Conservation (phyloP, 106 monocot species). For the Dactylorhiza incarnata region DNA sequence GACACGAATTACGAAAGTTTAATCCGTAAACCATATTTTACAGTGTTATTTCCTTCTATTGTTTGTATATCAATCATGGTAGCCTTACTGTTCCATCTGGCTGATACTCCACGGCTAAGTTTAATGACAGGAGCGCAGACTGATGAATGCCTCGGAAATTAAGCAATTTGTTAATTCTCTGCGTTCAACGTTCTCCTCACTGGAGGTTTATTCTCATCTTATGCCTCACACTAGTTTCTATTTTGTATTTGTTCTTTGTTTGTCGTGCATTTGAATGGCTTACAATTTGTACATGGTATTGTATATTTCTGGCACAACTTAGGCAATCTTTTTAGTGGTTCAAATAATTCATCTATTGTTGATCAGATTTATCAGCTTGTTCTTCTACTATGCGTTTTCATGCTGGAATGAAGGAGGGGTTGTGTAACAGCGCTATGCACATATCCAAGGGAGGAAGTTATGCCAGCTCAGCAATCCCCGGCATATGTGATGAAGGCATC, state of each 20-base stretch:
- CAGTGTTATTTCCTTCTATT: background rate
- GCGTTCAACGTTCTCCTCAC: constrained; percentile 64
- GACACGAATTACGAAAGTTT: background rate
- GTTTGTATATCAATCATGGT: background rate
- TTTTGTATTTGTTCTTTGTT: background rate
- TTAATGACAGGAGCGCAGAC: constrained; percentile 66
- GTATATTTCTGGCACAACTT: background rate
- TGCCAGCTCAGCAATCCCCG: too few species aligned
- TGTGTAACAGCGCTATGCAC: too few species aligned
- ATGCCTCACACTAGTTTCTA: constrained; percentile 1
- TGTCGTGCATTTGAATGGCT: background rate
- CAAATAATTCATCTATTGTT: background rate
- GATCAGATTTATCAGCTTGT: background rate
- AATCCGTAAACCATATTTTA: background rate
- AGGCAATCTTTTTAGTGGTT: background rate
- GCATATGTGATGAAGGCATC: too few species aligned
- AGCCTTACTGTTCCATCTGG: background rate
- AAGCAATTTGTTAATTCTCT: constrained; percentile 68
- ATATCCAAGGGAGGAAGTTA: too few species aligned
- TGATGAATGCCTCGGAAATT: constrained; percentile 61
- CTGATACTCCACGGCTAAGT: background rate
- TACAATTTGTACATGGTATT: background rate
- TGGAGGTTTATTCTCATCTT: constrained; percentile 54
- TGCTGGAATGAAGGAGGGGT: background rate
- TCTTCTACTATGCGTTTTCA: background rate